phyloP scores from a whole-genome alignment of 176 grass and related monocot species.

The Puccinellia tenuiflora region DNA sequence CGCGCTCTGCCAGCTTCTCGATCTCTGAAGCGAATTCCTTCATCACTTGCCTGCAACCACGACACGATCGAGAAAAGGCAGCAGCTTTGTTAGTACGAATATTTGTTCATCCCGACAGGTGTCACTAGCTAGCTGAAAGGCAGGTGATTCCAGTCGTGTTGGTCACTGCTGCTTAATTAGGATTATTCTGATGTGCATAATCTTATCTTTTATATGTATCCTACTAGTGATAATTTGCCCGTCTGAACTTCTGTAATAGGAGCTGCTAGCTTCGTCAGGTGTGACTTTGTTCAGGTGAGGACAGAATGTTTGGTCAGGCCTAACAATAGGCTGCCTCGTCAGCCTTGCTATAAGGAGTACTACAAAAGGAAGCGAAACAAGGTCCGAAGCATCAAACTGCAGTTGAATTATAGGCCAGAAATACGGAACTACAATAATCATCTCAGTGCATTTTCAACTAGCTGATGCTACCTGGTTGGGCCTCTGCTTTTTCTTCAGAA shows the following conservation, averaged over 20 bases:
- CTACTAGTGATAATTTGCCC: neutral
- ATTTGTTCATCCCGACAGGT: neutral
- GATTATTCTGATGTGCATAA: no score
- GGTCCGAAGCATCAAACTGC: neutral
- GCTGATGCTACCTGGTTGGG: neutral
- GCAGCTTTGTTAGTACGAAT: neutral
- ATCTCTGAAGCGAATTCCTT: constrained; percentile 55
- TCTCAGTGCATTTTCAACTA: neutral
- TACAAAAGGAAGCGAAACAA: neutral
- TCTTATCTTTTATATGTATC: no score
- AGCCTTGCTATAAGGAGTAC: neutral
- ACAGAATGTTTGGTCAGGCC: neutral
- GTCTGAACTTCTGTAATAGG: neutral
- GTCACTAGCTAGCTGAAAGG: neutral
- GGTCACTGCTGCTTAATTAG: neutral
- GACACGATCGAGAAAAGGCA: constrained; percentile 9
- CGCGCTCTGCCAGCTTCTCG: constrained; percentile 58
- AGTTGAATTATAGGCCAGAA: neutral
- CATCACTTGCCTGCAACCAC: constrained; percentile 48
- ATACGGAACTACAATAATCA: neutral
- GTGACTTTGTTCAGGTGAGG: neutral
- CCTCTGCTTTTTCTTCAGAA: neutral
- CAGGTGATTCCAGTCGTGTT: neutral
- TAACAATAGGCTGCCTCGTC: constrained; percentile 15
- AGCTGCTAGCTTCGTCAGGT: neutral